phyloP scores from a whole-genome alignment of 2,329 filamentous ascomycete genomes.

The Emydomyces testavorans region DNA sequence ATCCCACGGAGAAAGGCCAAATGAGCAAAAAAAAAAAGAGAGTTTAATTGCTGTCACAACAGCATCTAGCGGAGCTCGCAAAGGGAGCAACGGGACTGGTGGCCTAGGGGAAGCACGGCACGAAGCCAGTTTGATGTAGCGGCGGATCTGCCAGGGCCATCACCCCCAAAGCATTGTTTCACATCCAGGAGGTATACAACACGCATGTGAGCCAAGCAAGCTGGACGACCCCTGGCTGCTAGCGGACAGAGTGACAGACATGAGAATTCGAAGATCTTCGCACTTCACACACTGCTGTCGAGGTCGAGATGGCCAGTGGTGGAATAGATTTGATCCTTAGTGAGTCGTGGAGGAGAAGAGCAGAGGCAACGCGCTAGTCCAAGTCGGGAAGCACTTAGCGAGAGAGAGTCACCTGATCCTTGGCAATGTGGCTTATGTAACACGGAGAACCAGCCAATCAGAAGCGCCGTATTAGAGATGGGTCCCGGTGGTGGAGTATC shows the following conservation, averaged over 20 bases:
- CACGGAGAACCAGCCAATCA: neutral
- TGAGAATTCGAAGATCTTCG: neutral
- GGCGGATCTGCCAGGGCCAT: neutral
- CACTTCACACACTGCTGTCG: neutral
- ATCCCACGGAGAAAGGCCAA: too few species aligned
- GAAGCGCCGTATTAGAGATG: too few species aligned
- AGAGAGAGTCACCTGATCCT: neutral
- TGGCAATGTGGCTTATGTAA: neutral
- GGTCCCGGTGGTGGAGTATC: too few species aligned
- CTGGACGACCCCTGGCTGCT: too few species aligned
- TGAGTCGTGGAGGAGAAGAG: too few species aligned
- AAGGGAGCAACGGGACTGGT: slow-evolving; percentile 4
- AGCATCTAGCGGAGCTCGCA: neutral
- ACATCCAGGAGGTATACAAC: neutral
- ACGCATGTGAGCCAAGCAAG: too few species aligned
- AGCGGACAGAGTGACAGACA: slow-evolving; percentile 1
- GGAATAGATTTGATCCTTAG: too few species aligned
- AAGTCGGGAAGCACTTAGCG: slow-evolving; percentile 4
- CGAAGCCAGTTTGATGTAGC: neutral
- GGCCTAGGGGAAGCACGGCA: neutral
- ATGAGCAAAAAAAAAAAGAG: neutral
- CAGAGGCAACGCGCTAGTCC: neutral
- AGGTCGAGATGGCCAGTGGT: too few species aligned
- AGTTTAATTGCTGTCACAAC: neutral
- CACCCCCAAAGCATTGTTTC: neutral